Percentiles rank a stretch among this genome's conserved stretches.
phyloP scores from a whole-genome alignment of 2,329 filamentous ascomycete species.

The Purpureocillium lavendulum region DNA sequence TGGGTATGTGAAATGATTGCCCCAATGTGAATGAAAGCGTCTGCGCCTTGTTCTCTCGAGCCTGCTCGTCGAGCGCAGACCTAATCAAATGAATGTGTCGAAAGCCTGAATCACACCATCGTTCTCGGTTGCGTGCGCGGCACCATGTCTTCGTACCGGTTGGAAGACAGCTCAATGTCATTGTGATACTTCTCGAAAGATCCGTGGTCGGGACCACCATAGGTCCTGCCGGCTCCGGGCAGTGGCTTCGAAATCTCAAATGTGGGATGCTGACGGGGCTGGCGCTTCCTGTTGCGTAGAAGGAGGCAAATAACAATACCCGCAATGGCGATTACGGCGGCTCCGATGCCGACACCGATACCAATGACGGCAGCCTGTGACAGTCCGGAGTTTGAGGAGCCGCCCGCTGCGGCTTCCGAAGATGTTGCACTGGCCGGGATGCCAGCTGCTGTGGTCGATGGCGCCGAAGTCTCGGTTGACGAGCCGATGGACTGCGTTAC shows the following conservation, averaged over 20 bases:
- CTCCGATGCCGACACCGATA: conserved; percentile 37
- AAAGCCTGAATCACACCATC: conserved; percentile 22
- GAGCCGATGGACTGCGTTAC: conserved; percentile 1
- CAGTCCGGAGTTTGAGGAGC: conserved; percentile 19
- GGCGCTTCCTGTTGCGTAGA: conserved; percentile 19
- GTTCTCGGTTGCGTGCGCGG: conserved; percentile 40
- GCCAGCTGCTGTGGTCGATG: conserved; percentile 1
- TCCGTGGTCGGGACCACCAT: conserved; percentile 24
- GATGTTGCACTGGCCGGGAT: conserved; percentile 6
- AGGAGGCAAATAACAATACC: conserved; percentile 30
- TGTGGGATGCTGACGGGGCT: conserved; percentile 11
- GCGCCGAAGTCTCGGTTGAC: background rate
- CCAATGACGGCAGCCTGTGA: conserved; percentile 37
- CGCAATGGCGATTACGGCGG: conserved; percentile 29
- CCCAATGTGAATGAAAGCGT: no score
- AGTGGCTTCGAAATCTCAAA: conserved; percentile 45
- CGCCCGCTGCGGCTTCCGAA: conserved; percentile 1
- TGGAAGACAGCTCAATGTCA: conserved; percentile 42
- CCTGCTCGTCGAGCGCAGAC: background rate
- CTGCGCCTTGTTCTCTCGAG: no score
- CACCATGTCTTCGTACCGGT: conserved; percentile 50
- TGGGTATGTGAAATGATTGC: no score
- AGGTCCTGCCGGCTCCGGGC: conserved; percentile 32
- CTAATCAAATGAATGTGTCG: background rate
- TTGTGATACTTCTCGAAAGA: conserved; percentile 28